Evolutionary conservation across 2,329 filamentous ascomycete genomes (phyloP).

Genomic region (Mariannaea sp.): DNA sequence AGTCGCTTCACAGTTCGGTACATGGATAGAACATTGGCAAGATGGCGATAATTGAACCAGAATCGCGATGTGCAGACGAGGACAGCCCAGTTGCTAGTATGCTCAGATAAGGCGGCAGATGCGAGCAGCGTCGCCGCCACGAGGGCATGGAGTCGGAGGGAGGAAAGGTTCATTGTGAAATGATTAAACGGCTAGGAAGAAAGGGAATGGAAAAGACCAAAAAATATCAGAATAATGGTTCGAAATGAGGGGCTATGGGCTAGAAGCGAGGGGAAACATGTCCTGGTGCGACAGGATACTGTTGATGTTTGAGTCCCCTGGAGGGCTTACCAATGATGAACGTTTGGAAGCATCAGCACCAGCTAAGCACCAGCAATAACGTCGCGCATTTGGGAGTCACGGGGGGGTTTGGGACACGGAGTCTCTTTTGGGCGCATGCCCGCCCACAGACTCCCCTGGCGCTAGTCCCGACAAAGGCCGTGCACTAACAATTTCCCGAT

Average conservation of each 20-base stretch:
- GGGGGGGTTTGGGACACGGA: constrained; percentile 11
- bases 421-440: constrained; percentile 12
- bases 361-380: background rate
- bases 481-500: constrained; percentile 29
- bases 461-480: constrained; percentile 26
- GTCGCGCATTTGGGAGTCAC: background rate
- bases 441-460: constrained; percentile 26
- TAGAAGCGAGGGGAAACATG: constrained; percentile 25
- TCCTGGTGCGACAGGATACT: constrained; percentile 14
- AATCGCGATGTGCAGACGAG: constrained; percentile 98
- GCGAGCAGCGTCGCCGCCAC: constrained; percentile 54
- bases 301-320: constrained; percentile 22
- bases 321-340: constrained; percentile 38
- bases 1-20: constrained; percentile 98
- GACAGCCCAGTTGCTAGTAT: constrained; percentile 99
- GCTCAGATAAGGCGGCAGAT: constrained; percentile 64
- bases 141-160: constrained; percentile 52
- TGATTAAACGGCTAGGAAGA: constrained; percentile 4
- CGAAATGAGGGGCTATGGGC: constrained; percentile 20
- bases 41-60: constrained; percentile 99
- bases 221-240: background rate
- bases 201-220: background rate
- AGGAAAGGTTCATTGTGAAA: constrained; percentile 56
- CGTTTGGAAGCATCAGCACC: background rate
- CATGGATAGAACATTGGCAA: constrained; percentile 95